phyloP scores from a whole-genome alignment of 75 land plant species.

The Ceratopteris richardii region DNA sequence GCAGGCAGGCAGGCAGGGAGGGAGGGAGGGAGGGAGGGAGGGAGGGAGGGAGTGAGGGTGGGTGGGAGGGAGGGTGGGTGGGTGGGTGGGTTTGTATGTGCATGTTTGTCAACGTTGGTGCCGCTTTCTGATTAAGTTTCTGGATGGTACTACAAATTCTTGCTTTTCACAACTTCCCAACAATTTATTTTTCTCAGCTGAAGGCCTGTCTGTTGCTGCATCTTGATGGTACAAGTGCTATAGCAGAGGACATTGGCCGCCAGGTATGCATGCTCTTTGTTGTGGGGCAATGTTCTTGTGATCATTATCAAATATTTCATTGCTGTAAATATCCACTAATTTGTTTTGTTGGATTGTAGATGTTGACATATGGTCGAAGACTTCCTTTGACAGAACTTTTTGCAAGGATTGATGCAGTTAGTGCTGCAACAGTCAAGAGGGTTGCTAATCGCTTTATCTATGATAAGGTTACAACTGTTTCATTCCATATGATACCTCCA shows the following conservation, averaged over 20 bases:
- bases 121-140: no score
- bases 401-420: conserved; percentile 95
- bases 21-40: no score
- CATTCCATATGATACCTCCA: background rate
- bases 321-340: no score
- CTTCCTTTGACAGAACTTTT: conserved; percentile 82
- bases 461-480: conserved; percentile 64
- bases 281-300: background rate
- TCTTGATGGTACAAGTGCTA: conserved; percentile 79
- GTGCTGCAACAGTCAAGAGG: conserved; percentile 82
- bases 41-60: no score
- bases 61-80: no score
- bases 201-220: conserved; percentile 72
- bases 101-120: no score
- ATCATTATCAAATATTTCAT: no score
- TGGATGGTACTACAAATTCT: no score
- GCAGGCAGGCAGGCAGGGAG: no score
- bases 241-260: conserved; percentile 92
- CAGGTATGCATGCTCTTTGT: conserved; percentile 46
- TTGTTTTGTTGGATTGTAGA: conserved; percentile 25
- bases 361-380: conserved; percentile 89
- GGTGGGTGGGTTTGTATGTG: no score
- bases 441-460: conserved; percentile 85
- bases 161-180: no score
- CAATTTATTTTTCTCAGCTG: no score